Conservation (phyloP, 495 filamentous ascomycete species). For the Usnea hakonensis region DNA sequence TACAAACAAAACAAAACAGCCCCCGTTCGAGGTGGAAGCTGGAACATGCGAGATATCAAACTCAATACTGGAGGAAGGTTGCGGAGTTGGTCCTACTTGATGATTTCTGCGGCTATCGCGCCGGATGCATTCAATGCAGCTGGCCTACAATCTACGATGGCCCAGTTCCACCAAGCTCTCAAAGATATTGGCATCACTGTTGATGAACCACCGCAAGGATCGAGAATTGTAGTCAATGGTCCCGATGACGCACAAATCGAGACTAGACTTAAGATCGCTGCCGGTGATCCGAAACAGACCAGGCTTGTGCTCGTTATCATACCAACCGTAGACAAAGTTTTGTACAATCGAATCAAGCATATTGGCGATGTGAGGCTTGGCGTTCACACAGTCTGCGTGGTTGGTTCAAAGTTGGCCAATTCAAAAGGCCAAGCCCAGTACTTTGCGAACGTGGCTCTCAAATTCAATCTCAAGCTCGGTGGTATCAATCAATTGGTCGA, state of each 20-base stretch:
- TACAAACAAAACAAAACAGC: background rate
- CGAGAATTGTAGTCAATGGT: too few species aligned
- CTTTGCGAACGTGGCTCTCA: constrained; percentile 66
- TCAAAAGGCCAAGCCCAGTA: constrained; percentile 43
- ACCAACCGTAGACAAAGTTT: constrained; percentile 34
- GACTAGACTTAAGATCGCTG: too few species aligned
- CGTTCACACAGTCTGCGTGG: constrained; percentile 55
- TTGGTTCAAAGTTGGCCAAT: constrained; percentile 40
- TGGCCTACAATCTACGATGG: too few species aligned
- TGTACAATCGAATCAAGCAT: constrained; percentile 62
- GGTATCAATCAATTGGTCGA: constrained; percentile 64
- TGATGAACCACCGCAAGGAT: too few species aligned
- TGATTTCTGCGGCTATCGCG: background rate
- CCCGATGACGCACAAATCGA: too few species aligned
- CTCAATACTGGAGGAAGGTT: background rate
- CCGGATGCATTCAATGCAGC: background rate
- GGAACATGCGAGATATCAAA: background rate
- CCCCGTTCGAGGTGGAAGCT: background rate
- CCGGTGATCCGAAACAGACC: background rate
- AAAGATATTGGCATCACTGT: too few species aligned
- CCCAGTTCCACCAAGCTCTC: too few species aligned
- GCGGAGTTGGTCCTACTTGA: background rate
- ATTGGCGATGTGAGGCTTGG: constrained; percentile 58
- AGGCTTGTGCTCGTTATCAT: constrained; percentile 52
- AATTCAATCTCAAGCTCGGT: constrained; percentile 79